Evolutionary conservation across 2,329 filamentous ascomycete genomes (phyloP).

Genomic region (Aureobasidium sp.): DNA sequence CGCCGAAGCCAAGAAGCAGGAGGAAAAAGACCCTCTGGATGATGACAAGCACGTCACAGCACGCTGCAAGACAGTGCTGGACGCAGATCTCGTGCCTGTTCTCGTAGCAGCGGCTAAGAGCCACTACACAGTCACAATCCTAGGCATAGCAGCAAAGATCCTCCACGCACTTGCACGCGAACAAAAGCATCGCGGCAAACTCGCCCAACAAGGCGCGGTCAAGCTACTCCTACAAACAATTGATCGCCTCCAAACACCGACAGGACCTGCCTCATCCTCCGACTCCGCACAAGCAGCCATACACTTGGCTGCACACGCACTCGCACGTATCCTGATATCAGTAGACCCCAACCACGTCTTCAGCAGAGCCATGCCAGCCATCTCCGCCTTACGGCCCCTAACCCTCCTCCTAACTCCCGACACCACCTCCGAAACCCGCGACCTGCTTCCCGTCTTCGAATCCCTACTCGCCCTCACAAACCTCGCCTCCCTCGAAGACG

Average conservation of each 20-base stretch:
- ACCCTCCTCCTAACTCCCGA: constrained; percentile 64
- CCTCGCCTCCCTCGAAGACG: constrained; percentile 66
- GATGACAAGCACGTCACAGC: constrained; percentile 67
- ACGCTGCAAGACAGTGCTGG: constrained; percentile 71
- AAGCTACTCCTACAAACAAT: constrained; percentile 65
- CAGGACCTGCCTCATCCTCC: constrained; percentile 76
- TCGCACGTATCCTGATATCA: constrained; percentile 70
- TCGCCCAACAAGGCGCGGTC: constrained; percentile 91
- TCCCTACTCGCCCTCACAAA: constrained; percentile 88
- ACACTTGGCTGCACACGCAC: constrained; percentile 12
- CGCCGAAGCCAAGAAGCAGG: constrained; percentile 68
- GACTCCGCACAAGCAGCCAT: background rate
- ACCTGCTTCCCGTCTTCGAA: constrained; percentile 86
- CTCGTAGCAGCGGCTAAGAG: constrained; percentile 49
- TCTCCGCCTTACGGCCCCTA: constrained; percentile 76
- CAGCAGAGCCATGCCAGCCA: constrained; percentile 63
- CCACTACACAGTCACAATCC: constrained; percentile 59
- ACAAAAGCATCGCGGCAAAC: constrained; percentile 64
- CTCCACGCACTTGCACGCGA: constrained; percentile 69
- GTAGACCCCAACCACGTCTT: constrained; percentile 62
- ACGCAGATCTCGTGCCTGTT: constrained; percentile 68
- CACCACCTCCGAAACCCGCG: constrained; percentile 52
- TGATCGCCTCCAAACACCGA: constrained; percentile 55
- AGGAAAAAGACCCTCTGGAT: constrained; percentile 59
- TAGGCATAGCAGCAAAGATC: constrained; percentile 68